Evolutionary conservation across 2,329 filamentous ascomycete species (phyloP).

Genomic region (Seiridium unicorne): DNA sequence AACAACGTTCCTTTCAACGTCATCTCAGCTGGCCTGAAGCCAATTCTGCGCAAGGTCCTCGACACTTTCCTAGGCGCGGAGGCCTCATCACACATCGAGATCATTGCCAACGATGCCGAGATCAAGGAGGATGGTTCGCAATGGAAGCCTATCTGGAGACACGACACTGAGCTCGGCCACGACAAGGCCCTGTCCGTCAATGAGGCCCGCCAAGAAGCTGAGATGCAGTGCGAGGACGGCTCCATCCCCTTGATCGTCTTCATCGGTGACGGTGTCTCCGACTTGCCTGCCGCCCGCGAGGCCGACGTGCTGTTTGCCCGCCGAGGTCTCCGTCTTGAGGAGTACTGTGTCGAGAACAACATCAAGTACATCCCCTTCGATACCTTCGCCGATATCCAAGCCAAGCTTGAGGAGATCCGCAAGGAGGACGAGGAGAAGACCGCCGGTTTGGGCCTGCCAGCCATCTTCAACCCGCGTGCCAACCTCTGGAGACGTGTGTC

Average conservation of each 20-base stretch:
- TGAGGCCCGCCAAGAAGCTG: constrained; percentile 55
- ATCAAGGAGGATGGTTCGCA: constrained; percentile 56
- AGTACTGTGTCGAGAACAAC: constrained; percentile 62
- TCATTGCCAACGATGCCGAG: constrained; percentile 65
- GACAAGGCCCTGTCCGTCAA: constrained; percentile 66
- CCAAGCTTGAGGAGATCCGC: constrained; percentile 55
- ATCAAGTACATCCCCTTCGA: constrained; percentile 63
- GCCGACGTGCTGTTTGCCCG: constrained; percentile 68
- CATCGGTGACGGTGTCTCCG: constrained; percentile 68
- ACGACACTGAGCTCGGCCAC: constrained; percentile 64
- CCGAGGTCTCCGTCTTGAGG: constrained; percentile 61
- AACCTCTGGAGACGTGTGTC: constrained; percentile 66
- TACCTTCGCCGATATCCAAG: constrained; percentile 65
- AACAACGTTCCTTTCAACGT: constrained; percentile 68
- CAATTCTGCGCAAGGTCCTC: constrained; percentile 58
- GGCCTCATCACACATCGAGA: constrained; percentile 57
- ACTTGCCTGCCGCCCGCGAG: constrained; percentile 63
- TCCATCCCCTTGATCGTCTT: constrained; percentile 67
- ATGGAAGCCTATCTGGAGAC: constrained; percentile 67
- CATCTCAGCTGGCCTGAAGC: constrained; percentile 67
- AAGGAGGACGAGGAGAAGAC: constrained; percentile 61
- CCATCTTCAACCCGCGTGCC: constrained; percentile 64
- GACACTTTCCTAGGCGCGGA: constrained; percentile 65
- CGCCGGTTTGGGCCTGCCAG: constrained; percentile 56
- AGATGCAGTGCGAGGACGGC: constrained; percentile 54